phyloP scores from a whole-genome alignment of 352 stramenopile species.

The Globisporangium solare region DNA sequence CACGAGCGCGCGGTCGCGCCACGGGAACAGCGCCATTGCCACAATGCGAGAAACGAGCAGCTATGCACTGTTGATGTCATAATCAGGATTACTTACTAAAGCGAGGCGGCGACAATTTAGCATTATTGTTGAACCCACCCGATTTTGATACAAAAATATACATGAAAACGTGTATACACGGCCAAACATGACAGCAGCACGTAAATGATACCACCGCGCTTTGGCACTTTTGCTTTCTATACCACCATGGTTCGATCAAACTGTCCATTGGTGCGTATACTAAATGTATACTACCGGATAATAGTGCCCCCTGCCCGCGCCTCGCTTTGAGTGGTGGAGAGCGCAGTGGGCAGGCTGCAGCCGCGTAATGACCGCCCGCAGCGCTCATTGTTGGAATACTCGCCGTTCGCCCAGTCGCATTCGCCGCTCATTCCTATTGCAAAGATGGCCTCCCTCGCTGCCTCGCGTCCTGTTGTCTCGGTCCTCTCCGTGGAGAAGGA shows the following conservation, averaged over 20 bases:
- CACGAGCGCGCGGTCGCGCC: constrained; percentile 13
- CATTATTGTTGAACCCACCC: not conserved
- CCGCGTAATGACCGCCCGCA: not conserved
- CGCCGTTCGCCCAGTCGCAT: constrained; percentile 50
- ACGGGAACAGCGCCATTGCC: constrained; percentile 6
- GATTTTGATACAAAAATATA: not conserved
- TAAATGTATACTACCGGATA: constrained; percentile 3
- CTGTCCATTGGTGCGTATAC: not conserved
- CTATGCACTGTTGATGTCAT: not conserved
- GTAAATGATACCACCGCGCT: not conserved
- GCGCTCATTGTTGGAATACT: constrained; percentile 52
- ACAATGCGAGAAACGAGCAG: too few species aligned
- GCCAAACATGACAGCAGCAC: not conserved
- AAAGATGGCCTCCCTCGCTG: constrained; percentile 82
- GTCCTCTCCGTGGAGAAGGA: constrained; percentile 89
- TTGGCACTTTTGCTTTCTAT: not conserved
- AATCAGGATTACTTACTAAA: not conserved
- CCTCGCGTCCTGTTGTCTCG: constrained; percentile 93
- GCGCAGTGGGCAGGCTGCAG: not conserved
- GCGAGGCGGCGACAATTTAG: too few species aligned
- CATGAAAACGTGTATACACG: not conserved
- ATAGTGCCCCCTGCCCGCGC: not conserved
- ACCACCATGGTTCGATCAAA: not conserved
- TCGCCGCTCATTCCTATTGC: constrained; percentile 29
- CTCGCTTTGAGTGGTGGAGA: constrained; percentile 14